Base-by-base conservation (phyloP, 306 rosid genomes). In the cucumber (Cucumis sativus) region DNA sequence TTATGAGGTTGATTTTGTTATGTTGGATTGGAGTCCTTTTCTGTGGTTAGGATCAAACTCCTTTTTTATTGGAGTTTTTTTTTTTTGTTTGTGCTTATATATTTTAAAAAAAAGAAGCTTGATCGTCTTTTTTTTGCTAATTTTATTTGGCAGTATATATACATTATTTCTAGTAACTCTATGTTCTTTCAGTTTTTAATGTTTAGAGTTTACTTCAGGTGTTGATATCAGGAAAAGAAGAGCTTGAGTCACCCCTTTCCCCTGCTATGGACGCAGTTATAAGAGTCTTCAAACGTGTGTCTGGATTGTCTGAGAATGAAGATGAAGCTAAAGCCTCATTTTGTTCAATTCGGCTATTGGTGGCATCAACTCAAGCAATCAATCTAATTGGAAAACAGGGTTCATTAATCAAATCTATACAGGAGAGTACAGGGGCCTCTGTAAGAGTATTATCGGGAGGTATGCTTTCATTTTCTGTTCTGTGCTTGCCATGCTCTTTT, bases 351-450 rank as follows among this genome's bases (percentile, higher is more conserved):
- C 91, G 98, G 57, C 78, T 96, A 77, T 79, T 96, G 82, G 98
- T 92, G 77, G 97, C 98, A 77, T 89, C 99, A 18, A 96, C 99
- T 5, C 99, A 96, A 80, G 99, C 99, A 28, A 92, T 96, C 82
- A 96, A 88, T 86, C 80, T 96, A 78, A 96, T 96, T 65, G 99
- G 99, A 83, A 96, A 96, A 80, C 99, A 96, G 80, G 99, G 99
- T 28, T 91, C 97, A 0, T 78, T 91, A 72, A 96, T 96, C 77
- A 96, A 96, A 81, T 88, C 98, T 51, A 96, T 96, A 80, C 99
- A 91, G 86, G 99, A 92, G 88, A 84, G 68, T 49, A 88, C 98
- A 0, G 89, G 88, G 35, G 90, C 96, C 79, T 80, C 93, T 78
- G 88, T 87, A 78, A 87, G 96, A 83, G 93, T 95, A 78, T 82